Conservation (phyloP, 2,329 filamentous ascomycete species). For the Talaromyces atroroseus region DNA sequence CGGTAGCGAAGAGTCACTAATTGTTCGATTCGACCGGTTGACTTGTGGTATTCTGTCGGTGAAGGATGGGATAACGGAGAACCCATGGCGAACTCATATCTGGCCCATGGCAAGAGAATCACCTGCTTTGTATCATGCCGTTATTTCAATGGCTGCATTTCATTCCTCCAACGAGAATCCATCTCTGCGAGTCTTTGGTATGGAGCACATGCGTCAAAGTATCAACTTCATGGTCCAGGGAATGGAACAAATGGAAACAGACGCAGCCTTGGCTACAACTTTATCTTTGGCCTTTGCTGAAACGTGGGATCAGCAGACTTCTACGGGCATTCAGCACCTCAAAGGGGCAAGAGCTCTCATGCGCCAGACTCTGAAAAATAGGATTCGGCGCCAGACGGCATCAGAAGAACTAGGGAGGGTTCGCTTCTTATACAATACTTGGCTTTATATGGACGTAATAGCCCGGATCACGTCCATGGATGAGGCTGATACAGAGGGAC, state of each 20-base stretch:
- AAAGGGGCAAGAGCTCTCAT: conserved; percentile 62
- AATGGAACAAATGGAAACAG: conserved; percentile 58
- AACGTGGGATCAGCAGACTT: conserved; percentile 65
- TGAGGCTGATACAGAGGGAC: conserved; percentile 49
- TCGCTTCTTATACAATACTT: conserved; percentile 64
- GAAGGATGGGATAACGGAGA: conserved; percentile 63
- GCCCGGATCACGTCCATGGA: conserved; percentile 60
- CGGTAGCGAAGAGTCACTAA: conserved; percentile 56
- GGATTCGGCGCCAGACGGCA: conserved; percentile 28
- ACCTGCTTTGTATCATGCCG: conserved; percentile 62
- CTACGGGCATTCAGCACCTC: conserved; percentile 64
- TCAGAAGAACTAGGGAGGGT: conserved; percentile 51
- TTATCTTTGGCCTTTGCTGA: conserved; percentile 64
- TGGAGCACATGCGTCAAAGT: conserved; percentile 63
- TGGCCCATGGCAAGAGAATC: conserved; percentile 62
- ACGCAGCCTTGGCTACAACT: conserved; percentile 65
- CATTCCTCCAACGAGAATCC: conserved; percentile 58
- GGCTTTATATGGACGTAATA: conserved; percentile 70
- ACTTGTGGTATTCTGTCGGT: conserved; percentile 67
- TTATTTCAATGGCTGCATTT: conserved; percentile 64
- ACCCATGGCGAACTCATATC: conserved; percentile 66
- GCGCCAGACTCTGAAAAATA: conserved; percentile 51
- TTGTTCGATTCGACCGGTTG: conserved; percentile 57
- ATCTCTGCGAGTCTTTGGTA: conserved; percentile 55
- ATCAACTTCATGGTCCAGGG: conserved; percentile 55